These are phyloP conservation scores for Kazachstania africana DNA, from an alignment of 805 yeast genomes.

Conservation along the genomic window DNA sequence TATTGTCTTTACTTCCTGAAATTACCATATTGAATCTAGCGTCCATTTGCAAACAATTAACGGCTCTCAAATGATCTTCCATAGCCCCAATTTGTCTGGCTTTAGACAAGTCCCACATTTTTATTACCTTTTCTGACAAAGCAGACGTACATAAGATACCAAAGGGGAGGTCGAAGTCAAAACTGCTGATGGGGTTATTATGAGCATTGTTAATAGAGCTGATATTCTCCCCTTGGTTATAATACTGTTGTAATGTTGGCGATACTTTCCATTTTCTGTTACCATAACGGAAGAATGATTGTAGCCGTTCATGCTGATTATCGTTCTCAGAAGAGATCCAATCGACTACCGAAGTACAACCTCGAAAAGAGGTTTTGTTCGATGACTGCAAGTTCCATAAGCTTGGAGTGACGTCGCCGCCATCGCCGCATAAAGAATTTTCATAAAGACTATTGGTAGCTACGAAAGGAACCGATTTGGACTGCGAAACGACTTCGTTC, in stretches of 20 bases:
- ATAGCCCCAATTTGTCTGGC: constrained; percentile 40
- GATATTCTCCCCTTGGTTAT: constrained; percentile 46
- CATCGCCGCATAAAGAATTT: too few species aligned
- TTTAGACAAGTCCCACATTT: constrained; percentile 71
- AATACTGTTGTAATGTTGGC: constrained; percentile 40
- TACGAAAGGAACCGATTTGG: too few species aligned
- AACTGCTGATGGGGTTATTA: constrained; percentile 38
- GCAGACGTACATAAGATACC: constrained; percentile 64
- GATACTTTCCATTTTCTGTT: constrained; percentile 32
- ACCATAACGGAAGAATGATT: constrained; percentile 18
- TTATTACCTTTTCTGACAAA: constrained; percentile 62
- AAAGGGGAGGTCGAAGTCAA: constrained; percentile 63
- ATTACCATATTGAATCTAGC: constrained; percentile 28
- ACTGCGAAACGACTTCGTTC: too few species aligned
- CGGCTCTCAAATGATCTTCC: constrained; percentile 55
- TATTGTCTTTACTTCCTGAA: constrained; percentile 55
- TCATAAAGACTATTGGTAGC: too few species aligned
- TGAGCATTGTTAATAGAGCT: constrained; percentile 39
- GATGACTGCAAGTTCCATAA: too few species aligned
- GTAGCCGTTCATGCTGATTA: constrained; percentile 33
- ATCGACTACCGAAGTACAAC: too few species aligned
- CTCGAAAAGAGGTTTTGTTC: too few species aligned
- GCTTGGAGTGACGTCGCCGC: too few species aligned
- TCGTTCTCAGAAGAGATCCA: too few species aligned
- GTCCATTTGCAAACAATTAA: constrained; percentile 48